These are phyloP conservation scores for Phellinidium pouzarii DNA, from an alignment of 1,284 basidiomycete genomes.

Conservation along the genomic window DNA sequence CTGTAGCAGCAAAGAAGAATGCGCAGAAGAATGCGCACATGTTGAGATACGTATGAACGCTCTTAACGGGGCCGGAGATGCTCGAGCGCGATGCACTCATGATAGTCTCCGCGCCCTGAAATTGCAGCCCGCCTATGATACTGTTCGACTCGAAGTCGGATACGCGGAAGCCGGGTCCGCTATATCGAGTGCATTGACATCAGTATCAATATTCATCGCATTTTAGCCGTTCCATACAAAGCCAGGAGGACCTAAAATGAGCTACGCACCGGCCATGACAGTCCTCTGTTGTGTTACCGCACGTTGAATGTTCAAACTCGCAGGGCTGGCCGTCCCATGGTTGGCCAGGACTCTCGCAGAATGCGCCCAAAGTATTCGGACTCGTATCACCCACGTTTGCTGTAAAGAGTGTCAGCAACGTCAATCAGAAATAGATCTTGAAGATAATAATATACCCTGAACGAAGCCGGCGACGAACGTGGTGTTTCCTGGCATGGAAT, in stretches of 20 bases:
- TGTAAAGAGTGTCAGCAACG: constrained; percentile 23
- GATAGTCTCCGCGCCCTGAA: constrained; percentile 54
- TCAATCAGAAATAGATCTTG: constrained; percentile 2
- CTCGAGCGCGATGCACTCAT: constrained; percentile 35
- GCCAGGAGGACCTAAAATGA: constrained; percentile 4
- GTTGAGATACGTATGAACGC: constrained; percentile 59
- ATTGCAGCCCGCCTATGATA: constrained; percentile 63
- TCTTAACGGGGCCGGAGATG: constrained; percentile 54
- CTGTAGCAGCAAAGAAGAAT: not conserved
- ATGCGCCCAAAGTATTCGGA: constrained; percentile 71
- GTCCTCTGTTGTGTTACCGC: constrained; percentile 58
- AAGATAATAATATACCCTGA: constrained; percentile 42
- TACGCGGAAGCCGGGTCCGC: constrained; percentile 64
- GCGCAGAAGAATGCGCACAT: constrained; percentile 41
- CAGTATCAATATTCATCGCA: not conserved
- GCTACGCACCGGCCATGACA: constrained; percentile 61
- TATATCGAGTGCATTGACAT: constrained; percentile 26
- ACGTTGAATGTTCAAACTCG: constrained; percentile 63
- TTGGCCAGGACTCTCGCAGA: constrained; percentile 70
- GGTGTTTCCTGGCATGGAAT: constrained; percentile 58
- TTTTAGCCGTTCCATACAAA: not conserved
- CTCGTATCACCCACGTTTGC: constrained; percentile 75
- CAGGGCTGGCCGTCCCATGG: constrained; percentile 59
- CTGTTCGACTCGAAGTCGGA: constrained; percentile 69
- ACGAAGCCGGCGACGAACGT: constrained; percentile 72